Conservation (phyloP, 2,329 filamentous ascomycete genomes). For the Westerdykella ornata region DNA sequence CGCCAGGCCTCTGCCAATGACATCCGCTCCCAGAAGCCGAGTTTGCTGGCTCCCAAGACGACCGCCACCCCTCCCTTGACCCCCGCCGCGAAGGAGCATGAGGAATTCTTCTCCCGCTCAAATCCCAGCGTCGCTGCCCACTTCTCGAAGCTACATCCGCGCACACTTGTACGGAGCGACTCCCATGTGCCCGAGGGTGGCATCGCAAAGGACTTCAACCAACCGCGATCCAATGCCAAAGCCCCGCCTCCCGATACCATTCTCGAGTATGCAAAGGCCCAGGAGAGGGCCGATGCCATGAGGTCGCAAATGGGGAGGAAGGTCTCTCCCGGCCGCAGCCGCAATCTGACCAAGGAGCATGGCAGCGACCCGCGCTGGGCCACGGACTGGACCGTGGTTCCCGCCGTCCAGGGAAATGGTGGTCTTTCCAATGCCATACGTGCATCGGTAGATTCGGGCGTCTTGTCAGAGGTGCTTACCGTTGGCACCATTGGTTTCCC, state of each 20-base stretch:
- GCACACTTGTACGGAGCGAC: constrained; percentile 62
- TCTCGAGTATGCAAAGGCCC: constrained; percentile 56
- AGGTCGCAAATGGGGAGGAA: constrained; percentile 17
- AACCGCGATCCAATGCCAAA: constrained; percentile 69
- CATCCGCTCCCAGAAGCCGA: constrained; percentile 4
- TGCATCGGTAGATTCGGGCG: constrained; percentile 63
- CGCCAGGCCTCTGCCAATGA: constrained; percentile 44
- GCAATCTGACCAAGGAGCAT: constrained; percentile 21
- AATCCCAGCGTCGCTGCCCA: constrained; percentile 46
- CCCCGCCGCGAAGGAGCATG: constrained; percentile 36
- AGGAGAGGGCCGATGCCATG: constrained; percentile 30
- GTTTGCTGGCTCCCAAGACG: constrained; percentile 31
- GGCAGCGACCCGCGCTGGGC: constrained; percentile 48
- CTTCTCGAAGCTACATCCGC: constrained; percentile 46
- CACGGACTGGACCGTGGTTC: constrained; percentile 76
- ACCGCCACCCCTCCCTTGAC: constrained; percentile 37
- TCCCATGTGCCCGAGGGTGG: constrained; percentile 63
- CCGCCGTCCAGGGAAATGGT: constrained; percentile 85
- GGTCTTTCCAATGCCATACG: constrained; percentile 83
- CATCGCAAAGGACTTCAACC: constrained; percentile 57
- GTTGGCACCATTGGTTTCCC: constrained; percentile 92
- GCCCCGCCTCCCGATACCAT: constrained; percentile 70
- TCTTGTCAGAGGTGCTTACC: constrained; percentile 72
- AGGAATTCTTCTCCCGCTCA: constrained; percentile 43
- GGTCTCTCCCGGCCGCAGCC: constrained; percentile 17